Base-by-base conservation (phyloP, 768 basidiomycete genomes). In the Tephrocybe sp. region DNA sequence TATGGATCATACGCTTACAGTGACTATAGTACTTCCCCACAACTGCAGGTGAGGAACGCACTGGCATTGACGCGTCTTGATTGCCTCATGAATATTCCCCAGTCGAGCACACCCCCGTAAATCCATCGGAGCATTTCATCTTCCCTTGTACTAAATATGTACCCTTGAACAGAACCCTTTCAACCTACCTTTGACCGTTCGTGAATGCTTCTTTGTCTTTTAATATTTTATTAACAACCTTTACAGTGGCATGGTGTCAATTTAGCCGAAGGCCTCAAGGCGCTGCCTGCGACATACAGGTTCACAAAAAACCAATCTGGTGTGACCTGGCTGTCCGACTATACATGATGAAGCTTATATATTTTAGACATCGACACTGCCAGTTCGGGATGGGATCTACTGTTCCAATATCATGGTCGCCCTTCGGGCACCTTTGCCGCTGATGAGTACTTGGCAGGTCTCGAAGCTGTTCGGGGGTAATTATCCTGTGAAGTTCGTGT, bases 231-330 rank as follows among this genome's bases (percentile, higher is more conserved):
- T 30, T 58, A 9, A 57, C n/a, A 9, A 39, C 1, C 5, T 37
- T 21, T 58, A 26, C 61, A 78, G 66, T 82, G 79, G 80, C 80
- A 81, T 56, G 80, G 77, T 17, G 80, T 82, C 45, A 82, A 81
- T 58, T 71, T 83, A 71, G 78, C 79, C 3, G 80, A 81, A 59
- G 79, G 78, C 2, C 65, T 81, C 26, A 82, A 83, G 61, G 79
- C 80, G 1, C 62, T 79, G 4, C 78, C 79, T 14, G 71, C 79
- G 5, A 76, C 78, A 0, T 80, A 76, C 51, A 73, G 80, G 18
- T 81, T 80, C 60, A 79, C 78, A 2, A 77, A 80, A 53, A 81
- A 82, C 57, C 73, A 79, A 55, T 74, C 77, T n/a, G 78, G 80
- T 80, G 48, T 25, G 48, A 12, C 7, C 25, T 17, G 18, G 12